phyloP scores from a whole-genome alignment of 768 basidiomycete genomes.

The Kwoniella botswanensis region DNA sequence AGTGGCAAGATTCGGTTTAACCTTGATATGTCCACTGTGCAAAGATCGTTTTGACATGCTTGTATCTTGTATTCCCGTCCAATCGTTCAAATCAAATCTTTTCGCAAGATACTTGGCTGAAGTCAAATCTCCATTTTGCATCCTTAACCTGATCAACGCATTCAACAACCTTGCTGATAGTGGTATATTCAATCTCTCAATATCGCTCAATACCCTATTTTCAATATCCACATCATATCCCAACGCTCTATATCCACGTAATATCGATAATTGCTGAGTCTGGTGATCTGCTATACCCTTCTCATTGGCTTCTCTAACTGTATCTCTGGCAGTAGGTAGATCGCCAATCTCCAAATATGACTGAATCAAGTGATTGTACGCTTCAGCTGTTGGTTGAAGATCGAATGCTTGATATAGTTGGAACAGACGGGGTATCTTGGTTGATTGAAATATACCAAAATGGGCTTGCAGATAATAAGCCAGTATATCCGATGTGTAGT shows the following conservation, averaged over 20 bases:
- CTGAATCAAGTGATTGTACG: constrained; percentile 29
- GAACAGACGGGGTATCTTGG: constrained; percentile 24
- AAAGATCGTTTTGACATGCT: too few relatives aligned
- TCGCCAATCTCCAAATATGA: constrained; percentile 26
- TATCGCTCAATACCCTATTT: constrained; percentile 25
- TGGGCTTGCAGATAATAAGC: constrained; percentile 23
- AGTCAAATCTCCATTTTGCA: constrained; percentile 21
- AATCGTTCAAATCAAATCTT: constrained; percentile 21
- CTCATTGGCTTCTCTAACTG: constrained; percentile 12
- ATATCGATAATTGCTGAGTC: constrained; percentile 33
- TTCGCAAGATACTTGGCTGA: constrained; percentile 17
- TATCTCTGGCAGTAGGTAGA: constrained; percentile 17
- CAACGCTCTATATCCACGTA: constrained; percentile 30
- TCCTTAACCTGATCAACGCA: constrained; percentile 24
- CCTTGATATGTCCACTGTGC: not conserved
- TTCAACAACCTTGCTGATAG: constrained; percentile 24
- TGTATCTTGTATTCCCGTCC: not conserved
- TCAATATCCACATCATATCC: constrained; percentile 32
- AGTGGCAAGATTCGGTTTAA: constrained; percentile 17
- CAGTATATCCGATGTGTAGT: constrained; percentile 17
- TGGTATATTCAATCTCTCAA: constrained; percentile 19
- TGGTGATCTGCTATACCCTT: constrained; percentile 3
- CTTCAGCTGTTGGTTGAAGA: constrained; percentile 9
- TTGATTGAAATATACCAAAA: constrained; percentile 15
- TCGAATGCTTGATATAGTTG: constrained; percentile 12